Evolutionary conservation across 2,329 filamentous ascomycete genomes (phyloP).

Genomic region (Fusarium nanum): DNA sequence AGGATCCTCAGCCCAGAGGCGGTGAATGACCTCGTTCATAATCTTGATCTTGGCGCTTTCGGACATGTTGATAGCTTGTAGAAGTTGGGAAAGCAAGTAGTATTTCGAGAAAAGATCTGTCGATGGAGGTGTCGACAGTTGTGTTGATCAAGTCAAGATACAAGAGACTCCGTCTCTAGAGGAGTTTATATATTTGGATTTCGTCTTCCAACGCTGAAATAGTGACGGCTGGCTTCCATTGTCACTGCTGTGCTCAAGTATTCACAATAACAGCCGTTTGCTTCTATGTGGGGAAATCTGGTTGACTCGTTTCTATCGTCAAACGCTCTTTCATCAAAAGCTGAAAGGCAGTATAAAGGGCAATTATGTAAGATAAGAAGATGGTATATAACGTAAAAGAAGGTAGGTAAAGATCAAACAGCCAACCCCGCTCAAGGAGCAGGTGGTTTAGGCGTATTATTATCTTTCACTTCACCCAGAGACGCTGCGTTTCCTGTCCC

Average conservation of each 20-base stretch:
- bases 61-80: conserved; percentile 2
- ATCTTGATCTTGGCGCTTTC: background rate
- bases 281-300: background rate
- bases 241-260: background rate
- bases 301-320: background rate
- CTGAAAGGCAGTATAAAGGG: background rate
- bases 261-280: background rate
- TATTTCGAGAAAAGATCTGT: background rate
- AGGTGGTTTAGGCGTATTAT: background rate
- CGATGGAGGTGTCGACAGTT: conserved; percentile 1
- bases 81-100: background rate
- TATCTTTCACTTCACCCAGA: background rate
- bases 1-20: conserved; percentile 6
- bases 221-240: background rate
- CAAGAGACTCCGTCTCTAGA: background rate
- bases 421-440: background rate
- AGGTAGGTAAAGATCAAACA: background rate
- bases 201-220: background rate
- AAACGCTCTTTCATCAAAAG: background rate
- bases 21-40: conserved; percentile 17
- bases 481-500: background rate
- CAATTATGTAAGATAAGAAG: background rate
- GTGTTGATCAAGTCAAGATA: conserved; percentile 12
- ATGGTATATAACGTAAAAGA: background rate
- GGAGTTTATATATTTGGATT: background rate